These are phyloP conservation scores for Cryomyces minteri DNA, from an alignment of 495 filamentous ascomycete species.

Conservation along the genomic window DNA sequence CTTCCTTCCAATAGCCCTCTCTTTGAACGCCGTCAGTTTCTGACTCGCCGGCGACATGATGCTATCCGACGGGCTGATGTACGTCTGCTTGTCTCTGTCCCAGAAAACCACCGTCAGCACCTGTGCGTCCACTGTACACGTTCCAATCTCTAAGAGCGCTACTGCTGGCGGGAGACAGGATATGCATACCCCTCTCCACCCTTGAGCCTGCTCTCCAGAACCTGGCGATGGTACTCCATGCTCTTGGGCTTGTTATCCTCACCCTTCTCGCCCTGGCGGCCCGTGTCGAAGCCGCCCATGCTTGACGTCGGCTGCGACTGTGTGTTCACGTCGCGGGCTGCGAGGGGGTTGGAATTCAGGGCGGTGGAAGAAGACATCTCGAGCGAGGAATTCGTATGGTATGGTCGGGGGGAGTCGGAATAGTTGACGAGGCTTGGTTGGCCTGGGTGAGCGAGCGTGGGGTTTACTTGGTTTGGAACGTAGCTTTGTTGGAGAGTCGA, in stretches of 20 bases:
- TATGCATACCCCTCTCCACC: too few relatives aligned
- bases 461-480: too few relatives aligned
- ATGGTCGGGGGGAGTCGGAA: neutral
- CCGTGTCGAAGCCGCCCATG: slow-evolving; percentile 1
- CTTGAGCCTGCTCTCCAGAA: slow-evolving; percentile 53
- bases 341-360: slow-evolving; percentile 27
- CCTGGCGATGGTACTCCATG: slow-evolving; percentile 69
- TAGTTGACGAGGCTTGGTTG: neutral
- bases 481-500: too few relatives aligned
- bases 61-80: slow-evolving; percentile 77
- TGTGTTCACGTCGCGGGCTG: slow-evolving; percentile 38
- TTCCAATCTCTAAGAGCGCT: slow-evolving; percentile 8
- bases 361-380: neutral
- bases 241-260: slow-evolving; percentile 28
- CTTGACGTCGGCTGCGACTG: slow-evolving; percentile 11
- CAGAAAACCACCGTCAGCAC: slow-evolving; percentile 1
- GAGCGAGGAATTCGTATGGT: neutral
- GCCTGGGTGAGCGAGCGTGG: too few relatives aligned
- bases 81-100: slow-evolving; percentile 36
- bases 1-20: slow-evolving; percentile 17
- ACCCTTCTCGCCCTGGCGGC: slow-evolving; percentile 3
- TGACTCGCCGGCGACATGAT: slow-evolving; percentile 89
- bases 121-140: neutral
- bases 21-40: slow-evolving; percentile 64
- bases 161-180: too few relatives aligned